Conservation (phyloP, 768 basidiomycete species). For the Clitopilus passeckerianus region DNA sequence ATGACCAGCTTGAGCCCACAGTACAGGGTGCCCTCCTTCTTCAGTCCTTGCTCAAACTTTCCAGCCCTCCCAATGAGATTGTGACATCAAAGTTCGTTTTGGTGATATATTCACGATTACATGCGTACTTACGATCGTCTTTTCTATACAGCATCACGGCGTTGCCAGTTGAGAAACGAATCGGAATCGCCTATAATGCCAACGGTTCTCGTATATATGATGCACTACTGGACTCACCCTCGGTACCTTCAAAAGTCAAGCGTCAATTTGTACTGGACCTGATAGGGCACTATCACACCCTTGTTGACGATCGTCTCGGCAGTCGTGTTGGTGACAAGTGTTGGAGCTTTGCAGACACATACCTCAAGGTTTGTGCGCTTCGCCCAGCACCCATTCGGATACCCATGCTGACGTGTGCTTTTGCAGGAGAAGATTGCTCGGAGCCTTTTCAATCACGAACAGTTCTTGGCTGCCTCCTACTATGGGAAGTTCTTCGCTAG, state of each 20-base stretch:
- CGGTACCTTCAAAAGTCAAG: constrained; percentile 59
- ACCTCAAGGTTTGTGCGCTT: constrained; percentile 63
- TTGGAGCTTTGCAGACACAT: constrained; percentile 90
- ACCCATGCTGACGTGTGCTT: constrained; percentile 4
- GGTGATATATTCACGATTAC: constrained; percentile 5
- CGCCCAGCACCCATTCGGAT: not conserved
- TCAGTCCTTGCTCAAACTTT: constrained; percentile 73
- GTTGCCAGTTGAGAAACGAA: constrained; percentile 52
- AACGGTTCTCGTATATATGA: constrained; percentile 81
- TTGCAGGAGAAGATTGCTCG: constrained; percentile 86
- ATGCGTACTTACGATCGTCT: not conserved
- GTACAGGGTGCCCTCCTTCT: constrained; percentile 83
- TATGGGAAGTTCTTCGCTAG: constrained; percentile 87
- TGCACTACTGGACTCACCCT: constrained; percentile 61
- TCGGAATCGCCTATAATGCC: constrained; percentile 46
- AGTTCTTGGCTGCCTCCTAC: constrained; percentile 66
- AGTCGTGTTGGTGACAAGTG: constrained; percentile 88
- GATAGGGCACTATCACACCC: constrained; percentile 70
- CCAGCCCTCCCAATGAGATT: constrained; percentile 59
- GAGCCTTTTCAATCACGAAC: constrained; percentile 69
- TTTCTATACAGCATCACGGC: constrained; percentile 45
- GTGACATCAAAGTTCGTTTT: constrained; percentile 62
- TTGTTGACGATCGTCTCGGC: constrained; percentile 89
- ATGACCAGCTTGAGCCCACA: constrained; percentile 53
- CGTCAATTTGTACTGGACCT: constrained; percentile 70